Base-by-base conservation (phyloP, 2,329 filamentous ascomycete genomes). In the Phaeosphaeriaceae sp. region DNA sequence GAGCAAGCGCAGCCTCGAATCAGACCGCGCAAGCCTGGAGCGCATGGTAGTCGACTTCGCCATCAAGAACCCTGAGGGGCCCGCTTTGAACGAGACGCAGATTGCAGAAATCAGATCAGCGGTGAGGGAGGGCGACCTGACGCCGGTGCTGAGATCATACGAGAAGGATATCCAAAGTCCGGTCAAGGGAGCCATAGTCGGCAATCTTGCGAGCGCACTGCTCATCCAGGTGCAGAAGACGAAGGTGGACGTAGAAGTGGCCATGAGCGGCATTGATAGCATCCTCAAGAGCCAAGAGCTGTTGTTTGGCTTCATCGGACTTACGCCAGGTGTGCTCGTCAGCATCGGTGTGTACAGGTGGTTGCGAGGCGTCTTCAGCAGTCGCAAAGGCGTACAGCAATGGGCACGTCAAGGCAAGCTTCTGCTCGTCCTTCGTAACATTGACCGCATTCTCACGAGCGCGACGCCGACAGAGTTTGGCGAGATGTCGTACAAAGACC, bases 11-110 rank as follows among this genome's bases (percentile, higher is more conserved):
- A 97, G 93, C 66, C 85, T 99, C 22, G 89, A 91, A 75, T 93
- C 94, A 1, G 95, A 99, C 75, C 88, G 93, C 30, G 92, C 93
- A 54, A 97, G 93, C 72, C 82, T 99, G 30, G 94, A 99, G 77
- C 90, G 95, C 49, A 99, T 99, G 95, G 96, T 99, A 3, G 90
- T 99, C 40, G 95, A 98, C 67, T 99, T 99, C 80, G 92, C 94
- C 4, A 81, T 89, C 10, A 93, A 97, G 68, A 93, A 93, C 70
- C 91, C 92, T 1, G 84, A 87, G 54, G 85, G 88, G 26, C 83
- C 83, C 6, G 77, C 84, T 7, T 80, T 94, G 32, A 88, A 84
- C 6, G 89, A 94, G 8, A 77, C 82, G 1, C 88, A 97, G 69
- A 88, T 97, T 30, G 83, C 86, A 9, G 85, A 91, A 11, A 91